A percentile compares a stretch with the other conserved stretches of the same genome.
Evolutionary conservation across 805 yeast genomes (phyloP).

Genomic region (Ogataea henricii): DNA sequence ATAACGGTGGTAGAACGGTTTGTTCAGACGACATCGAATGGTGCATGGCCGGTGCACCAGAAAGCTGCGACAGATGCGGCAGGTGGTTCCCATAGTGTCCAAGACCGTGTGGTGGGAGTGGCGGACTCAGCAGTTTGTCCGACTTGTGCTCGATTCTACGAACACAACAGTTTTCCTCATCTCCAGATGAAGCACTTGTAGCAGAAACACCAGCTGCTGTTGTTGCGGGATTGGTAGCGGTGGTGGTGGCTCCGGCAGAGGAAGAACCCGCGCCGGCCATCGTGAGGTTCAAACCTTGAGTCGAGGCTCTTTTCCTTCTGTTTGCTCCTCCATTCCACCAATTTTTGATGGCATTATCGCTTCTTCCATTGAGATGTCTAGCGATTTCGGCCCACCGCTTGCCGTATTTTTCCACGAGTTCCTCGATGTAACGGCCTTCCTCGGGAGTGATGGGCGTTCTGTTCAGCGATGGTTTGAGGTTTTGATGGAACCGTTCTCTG

Average conservation of each 20-base stretch:
- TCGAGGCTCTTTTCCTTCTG: conserved; percentile 62
- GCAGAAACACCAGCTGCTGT: background rate
- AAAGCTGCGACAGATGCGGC: conserved; percentile 1
- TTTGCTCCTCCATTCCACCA: conserved; percentile 98
- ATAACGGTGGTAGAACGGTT: conserved; percentile 4
- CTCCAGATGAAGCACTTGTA: background rate
- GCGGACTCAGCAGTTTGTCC: background rate
- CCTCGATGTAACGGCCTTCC: conserved; percentile 81
- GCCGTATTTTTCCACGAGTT: conserved; percentile 75
- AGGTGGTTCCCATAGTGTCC: background rate
- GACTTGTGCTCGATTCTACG: background rate
- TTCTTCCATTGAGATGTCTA: conserved; percentile 79
- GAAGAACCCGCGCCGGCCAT: conserved; percentile 19
- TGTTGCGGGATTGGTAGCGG: background rate
- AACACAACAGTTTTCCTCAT: background rate
- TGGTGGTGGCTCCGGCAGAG: conserved; percentile 20
- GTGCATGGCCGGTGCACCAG: background rate
- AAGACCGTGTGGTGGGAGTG: background rate
- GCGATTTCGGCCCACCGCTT: conserved; percentile 95
- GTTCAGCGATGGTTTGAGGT: conserved; percentile 80
- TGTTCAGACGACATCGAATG: conserved; percentile 8
- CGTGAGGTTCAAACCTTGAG: conserved; percentile 23
- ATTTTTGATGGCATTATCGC: conserved; percentile 90
- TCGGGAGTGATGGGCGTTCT: conserved; percentile 81
- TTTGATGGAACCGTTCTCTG: conserved; percentile 88